Conservation (phyloP, 2,329 filamentous ascomycete genomes). For the Cyclaneusma minus region DNA sequence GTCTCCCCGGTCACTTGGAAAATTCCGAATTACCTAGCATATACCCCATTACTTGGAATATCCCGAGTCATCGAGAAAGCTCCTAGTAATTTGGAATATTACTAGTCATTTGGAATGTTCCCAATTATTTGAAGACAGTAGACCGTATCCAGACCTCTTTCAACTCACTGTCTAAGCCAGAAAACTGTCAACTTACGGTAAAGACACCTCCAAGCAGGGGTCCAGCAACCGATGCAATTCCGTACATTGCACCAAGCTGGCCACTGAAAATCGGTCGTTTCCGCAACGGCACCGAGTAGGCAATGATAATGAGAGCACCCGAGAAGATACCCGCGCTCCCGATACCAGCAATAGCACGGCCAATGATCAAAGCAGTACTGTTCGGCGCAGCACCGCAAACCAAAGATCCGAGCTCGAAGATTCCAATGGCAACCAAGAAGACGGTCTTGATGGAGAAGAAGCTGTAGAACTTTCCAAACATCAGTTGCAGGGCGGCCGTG, state of each 20-base stretch:
- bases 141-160: too few species aligned
- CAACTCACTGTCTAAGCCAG: slow-evolving; percentile 5
- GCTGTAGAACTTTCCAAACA: slow-evolving; percentile 10
- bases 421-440: slow-evolving; percentile 14
- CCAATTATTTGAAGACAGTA: too few species aligned
- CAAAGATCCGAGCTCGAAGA: slow-evolving; percentile 17
- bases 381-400: slow-evolving; percentile 16
- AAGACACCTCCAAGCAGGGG: slow-evolving; percentile 19
- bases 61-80: too few species aligned
- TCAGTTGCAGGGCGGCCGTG: slow-evolving; percentile 12
- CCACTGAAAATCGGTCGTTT: slow-evolving; percentile 8
- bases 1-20: background rate
- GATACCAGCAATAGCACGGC: slow-evolving; percentile 16
- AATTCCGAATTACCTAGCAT: too few species aligned
- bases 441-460: slow-evolving; percentile 17
- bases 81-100: too few species aligned
- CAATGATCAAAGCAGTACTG: slow-evolving; percentile 16
- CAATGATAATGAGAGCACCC: slow-evolving; percentile 15
- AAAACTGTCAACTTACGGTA: too few species aligned
- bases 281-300: slow-evolving; percentile 7
- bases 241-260: slow-evolving; percentile 11
- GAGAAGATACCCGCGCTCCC: slow-evolving; percentile 13
- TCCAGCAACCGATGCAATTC: slow-evolving; percentile 10
- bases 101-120: too few species aligned
- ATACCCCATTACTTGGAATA: too few species aligned